phyloP scores from a whole-genome alignment of 352 stramenopile species.

The Globisporangium paroecandrum region DNA sequence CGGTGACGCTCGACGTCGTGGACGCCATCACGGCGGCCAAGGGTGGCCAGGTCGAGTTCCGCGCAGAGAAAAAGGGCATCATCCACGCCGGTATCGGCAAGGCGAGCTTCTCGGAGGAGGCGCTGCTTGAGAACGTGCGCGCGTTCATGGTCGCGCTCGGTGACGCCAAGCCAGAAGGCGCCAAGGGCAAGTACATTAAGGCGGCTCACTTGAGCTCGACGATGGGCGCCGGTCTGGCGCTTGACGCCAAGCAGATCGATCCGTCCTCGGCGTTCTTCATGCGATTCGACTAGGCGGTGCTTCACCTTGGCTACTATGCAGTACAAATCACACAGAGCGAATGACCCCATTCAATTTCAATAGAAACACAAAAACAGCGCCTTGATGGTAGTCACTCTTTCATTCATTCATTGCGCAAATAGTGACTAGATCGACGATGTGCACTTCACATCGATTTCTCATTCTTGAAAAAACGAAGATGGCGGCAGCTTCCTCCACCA shows the following conservation, averaged over 20 bases:
- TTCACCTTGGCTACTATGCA: background rate
- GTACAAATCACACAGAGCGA: constrained; percentile 4
- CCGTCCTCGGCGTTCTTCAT: constrained; percentile 82
- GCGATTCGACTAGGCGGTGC: constrained; percentile 62
- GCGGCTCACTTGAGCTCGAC: constrained; percentile 82
- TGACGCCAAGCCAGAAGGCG: constrained; percentile 89
- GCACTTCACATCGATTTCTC: background rate
- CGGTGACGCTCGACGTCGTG: constrained; percentile 90
- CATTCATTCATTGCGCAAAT: background rate
- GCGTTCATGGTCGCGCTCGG: constrained; percentile 90
- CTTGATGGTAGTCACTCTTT: background rate
- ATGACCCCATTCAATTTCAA: background rate
- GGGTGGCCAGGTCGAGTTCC: constrained; percentile 86
- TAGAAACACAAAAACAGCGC: constrained; percentile 10
- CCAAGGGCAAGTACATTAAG: constrained; percentile 94
- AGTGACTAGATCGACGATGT: background rate
- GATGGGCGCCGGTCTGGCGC: constrained; percentile 74
- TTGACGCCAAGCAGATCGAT: constrained; percentile 85
- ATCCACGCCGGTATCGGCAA: constrained; percentile 88
- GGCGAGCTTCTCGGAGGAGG: constrained; percentile 86
- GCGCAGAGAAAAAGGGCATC: constrained; percentile 89
- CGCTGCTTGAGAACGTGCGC: constrained; percentile 90
- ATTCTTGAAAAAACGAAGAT: background rate
- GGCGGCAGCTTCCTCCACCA: constrained; percentile 15
- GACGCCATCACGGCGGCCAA: constrained; percentile 78